phyloP scores from a whole-genome alignment of 2,329 filamentous ascomycete species.

The Ceratocystis cubensis region DNA sequence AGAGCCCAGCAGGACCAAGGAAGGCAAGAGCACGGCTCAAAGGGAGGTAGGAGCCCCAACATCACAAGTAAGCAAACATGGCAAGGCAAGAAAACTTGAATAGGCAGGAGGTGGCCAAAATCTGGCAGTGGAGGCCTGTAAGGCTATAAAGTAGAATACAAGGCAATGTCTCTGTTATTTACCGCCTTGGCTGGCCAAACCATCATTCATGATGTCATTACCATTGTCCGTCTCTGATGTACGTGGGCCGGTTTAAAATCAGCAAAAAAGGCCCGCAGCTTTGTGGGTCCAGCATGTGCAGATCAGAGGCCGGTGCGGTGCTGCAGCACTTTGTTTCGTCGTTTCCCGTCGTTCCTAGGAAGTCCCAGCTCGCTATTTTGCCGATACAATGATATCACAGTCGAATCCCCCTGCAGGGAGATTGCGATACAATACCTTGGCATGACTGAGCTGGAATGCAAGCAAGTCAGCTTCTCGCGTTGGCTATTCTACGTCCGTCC shows the following conservation, averaged over 20 bases:
- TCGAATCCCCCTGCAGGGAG: not conserved
- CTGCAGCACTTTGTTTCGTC: not conserved
- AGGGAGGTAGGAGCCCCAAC: slow-evolving; percentile 3
- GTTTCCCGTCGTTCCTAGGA: not conserved
- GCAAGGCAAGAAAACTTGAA: not conserved
- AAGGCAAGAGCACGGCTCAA: slow-evolving; percentile 8
- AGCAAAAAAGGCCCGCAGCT: no score
- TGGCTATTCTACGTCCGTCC: not conserved
- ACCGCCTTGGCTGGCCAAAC: no score
- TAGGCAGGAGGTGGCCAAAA: not conserved
- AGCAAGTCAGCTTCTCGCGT: not conserved
- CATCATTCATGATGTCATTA: not conserved
- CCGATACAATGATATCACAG: not conserved
- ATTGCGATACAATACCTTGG: not conserved
- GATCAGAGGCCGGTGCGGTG: no score
- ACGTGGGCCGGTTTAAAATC: no score
- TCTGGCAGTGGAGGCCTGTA: no score
- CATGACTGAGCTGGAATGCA: slow-evolving; percentile 1
- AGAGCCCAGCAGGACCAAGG: not conserved
- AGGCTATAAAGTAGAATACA: not conserved
- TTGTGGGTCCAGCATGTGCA: no score
- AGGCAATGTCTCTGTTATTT: not conserved
- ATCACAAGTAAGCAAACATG: not conserved
- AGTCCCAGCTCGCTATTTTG: not conserved
- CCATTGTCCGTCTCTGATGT: not conserved